Evolutionary conservation across 148 eudicot species (phyloP).

Genomic region (Heliamphora exappendiculata): DNA sequence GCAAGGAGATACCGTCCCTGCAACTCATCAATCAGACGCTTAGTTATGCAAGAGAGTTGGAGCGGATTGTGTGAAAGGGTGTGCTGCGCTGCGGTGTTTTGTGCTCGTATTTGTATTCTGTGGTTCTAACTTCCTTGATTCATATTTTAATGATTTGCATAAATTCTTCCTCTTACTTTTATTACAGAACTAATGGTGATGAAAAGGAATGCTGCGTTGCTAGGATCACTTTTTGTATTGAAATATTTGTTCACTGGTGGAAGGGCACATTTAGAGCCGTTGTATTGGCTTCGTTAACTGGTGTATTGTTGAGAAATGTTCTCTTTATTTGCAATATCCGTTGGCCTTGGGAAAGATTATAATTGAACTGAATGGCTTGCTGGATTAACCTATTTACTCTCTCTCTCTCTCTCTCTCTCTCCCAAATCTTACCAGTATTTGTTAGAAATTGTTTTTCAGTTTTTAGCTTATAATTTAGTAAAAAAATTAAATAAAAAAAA

Average conservation of each 20-base stretch:
- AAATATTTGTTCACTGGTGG: neutral
- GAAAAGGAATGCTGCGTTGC: neutral
- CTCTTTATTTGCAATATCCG: neutral
- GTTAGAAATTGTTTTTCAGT: too few species aligned
- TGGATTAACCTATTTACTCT: neutral
- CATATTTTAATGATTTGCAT: neutral
- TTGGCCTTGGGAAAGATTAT: neutral
- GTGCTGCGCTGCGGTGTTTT: neutral
- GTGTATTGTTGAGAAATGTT: neutral
- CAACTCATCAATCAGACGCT: constrained; percentile 91
- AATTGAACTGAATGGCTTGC: neutral
- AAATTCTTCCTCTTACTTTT: neutral
- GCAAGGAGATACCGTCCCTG: constrained; percentile 94
- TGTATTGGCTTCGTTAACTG: neutral
- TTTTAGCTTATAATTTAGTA: too few species aligned
- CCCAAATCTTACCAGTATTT: too few species aligned
- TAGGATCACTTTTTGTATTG: neutral
- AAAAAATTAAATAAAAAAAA: too few species aligned
- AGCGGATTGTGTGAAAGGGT: constrained; percentile 67
- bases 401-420: constrained; percentile 1
- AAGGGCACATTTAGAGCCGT: neutral
- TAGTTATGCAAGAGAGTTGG: constrained; percentile 87
- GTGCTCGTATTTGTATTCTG: neutral
- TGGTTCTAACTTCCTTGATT: neutral
- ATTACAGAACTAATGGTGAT: neutral